Evolutionary conservation across 768 basidiomycete species (phyloP), one percentile per base, ranked within the genome.

Genomic region (Psilocybe subaeruginosa): DNA sequence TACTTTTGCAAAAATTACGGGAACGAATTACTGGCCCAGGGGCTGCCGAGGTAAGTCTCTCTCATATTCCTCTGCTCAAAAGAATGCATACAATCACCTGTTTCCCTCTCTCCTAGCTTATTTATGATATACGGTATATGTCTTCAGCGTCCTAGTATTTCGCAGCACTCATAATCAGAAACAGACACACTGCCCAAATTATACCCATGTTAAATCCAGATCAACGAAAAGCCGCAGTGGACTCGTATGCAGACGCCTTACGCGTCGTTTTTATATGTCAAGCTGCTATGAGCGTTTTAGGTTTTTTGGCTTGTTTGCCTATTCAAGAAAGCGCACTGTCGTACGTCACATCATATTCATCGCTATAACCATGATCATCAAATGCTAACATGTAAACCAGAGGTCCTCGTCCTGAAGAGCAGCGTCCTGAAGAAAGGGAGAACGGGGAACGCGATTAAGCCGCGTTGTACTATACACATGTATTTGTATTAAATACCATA

Each of bases 251-350:
- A 49, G 84, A 86, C 69, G 91, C 93, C 60, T 78, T 95, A 68
- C 87, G 84, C 69, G 86, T 86, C 65, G 92, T 93, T 61, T 96
- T 95, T 79, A 86, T 93, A 60, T 88, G 87, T 69, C 93, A 94
- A 69, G 79, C 82, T 55, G 88, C 81, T 31, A 76, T 90, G 64
- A 89, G 88, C 64, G 64, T 92, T 69, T 69, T 92, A 60, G 82
- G 83, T 43, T 84, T 93, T 70, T 74, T 94, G 61, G 80, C 84
- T 47, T 88, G 85, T 70, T 68, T 93, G 64, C 89, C 90, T 6
- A 91, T 95, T 53, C 84, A 91, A 76, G 92, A 92, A 70, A 88
- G 86, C 69, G 76, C 80, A 33, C 72, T 91, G 69, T 86, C 90
- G 82, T 84, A 68, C 73, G 79, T 70, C n/a, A 35, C 45, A 43